Conservation (phyloP, 208 protist species). For the Acanthamoeba triangularis region DNA sequence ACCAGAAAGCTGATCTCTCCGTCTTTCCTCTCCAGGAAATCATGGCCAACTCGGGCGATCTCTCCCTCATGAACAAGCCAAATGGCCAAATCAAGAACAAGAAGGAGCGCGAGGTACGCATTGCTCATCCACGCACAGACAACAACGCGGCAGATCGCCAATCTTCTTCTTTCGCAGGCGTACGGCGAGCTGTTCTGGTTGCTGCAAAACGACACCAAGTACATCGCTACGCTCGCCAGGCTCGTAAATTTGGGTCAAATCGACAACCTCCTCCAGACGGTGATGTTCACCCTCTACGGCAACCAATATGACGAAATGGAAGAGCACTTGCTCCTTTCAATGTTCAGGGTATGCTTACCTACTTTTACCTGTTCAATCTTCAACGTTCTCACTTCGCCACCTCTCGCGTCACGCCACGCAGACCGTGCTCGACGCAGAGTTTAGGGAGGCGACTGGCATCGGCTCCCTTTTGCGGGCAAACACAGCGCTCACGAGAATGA, state of each 20-base stretch:
- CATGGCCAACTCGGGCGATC: conserved; percentile 79
- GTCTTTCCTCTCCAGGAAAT: conserved; percentile 48
- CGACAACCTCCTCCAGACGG: conserved; percentile 80
- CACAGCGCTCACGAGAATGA: conserved; percentile 88
- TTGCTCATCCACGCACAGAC: not conserved
- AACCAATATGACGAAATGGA: conserved; percentile 86
- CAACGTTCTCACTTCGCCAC: not conserved
- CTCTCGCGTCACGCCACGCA: not conserved
- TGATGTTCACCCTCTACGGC: conserved; percentile 86
- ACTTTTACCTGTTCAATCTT: not conserved
- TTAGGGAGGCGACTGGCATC: conserved; percentile 80
- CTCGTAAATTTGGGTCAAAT: conserved; percentile 68
- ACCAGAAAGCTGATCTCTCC: not conserved
- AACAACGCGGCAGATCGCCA: not conserved
- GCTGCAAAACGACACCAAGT: conserved; percentile 75
- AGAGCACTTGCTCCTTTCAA: conserved; percentile 84
- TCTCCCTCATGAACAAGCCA: conserved; percentile 74
- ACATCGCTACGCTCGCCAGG: conserved; percentile 28
- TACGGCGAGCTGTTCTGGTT: conserved; percentile 74
- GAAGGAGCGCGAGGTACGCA: conserved; percentile 77
- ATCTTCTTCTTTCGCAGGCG: not conserved
- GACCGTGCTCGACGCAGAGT: conserved; percentile 77
- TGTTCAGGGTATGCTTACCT: conserved; percentile 76
- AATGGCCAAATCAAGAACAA: conserved; percentile 79
- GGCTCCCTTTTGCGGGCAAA: conserved; percentile 85